Evolutionary conservation across 106 monocot genomes (phyloP).

Genomic region (Dactylorhiza incarnata): DNA sequence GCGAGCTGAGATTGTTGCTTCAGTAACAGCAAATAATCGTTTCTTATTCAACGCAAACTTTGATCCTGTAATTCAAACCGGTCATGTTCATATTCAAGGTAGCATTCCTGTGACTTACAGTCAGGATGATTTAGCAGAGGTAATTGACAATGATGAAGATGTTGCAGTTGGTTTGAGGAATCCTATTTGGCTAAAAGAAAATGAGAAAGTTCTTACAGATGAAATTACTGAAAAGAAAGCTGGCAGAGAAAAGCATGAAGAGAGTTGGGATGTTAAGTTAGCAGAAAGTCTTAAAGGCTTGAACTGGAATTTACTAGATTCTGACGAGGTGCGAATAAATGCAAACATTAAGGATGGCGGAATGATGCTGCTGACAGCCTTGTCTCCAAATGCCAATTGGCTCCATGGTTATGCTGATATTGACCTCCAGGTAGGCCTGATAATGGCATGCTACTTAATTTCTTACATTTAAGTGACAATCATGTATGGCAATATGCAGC

Average conservation of each 20-base stretch:
- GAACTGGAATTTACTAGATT: slow-evolving; percentile 83
- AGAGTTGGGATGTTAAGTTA: slow-evolving; percentile 85
- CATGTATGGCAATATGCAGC: neutral
- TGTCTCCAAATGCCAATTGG: slow-evolving; percentile 87
- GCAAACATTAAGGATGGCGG: slow-evolving; percentile 99
- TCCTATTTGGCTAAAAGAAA: slow-evolving; percentile 70
- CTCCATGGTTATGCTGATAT: slow-evolving; percentile 97
- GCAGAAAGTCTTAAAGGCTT: slow-evolving; percentile 90
- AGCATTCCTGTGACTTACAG: slow-evolving; percentile 80
- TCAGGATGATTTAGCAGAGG: slow-evolving; percentile 45
- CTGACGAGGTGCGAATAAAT: slow-evolving; percentile 81
- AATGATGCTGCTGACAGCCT: slow-evolving; percentile 91
- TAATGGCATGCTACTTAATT: neutral
- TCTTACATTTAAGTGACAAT: slow-evolving; percentile 1
- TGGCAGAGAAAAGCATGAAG: slow-evolving; percentile 79
- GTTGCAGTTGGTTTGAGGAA: slow-evolving; percentile 36
- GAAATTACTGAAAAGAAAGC: slow-evolving; percentile 57
- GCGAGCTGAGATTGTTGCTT: slow-evolving; percentile 92
- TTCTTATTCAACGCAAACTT: slow-evolving; percentile 97
- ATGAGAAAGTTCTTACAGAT: slow-evolving; percentile 31
- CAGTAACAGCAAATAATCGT: slow-evolving; percentile 63
- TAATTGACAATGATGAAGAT: slow-evolving; percentile 29
- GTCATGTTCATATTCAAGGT: slow-evolving; percentile 97
- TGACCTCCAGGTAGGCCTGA: slow-evolving; percentile 69
- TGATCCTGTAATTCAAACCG: slow-evolving; percentile 87